Evolutionary conservation across 2,329 filamentous ascomycete genomes (phyloP), one percentile per base, ranked within the genome.

Genomic region (Clonostachys byssicola): DNA sequence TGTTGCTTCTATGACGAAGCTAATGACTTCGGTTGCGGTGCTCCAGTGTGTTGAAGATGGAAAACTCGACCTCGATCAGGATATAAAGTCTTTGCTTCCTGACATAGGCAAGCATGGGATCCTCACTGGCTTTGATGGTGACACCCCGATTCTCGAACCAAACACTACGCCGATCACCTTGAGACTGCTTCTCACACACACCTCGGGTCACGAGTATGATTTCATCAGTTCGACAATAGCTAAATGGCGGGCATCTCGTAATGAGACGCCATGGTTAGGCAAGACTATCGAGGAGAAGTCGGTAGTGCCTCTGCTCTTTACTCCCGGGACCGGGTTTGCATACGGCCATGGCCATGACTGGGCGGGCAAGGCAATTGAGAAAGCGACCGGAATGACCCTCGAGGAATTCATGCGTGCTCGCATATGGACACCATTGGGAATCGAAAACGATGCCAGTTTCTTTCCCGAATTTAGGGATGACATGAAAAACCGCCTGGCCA

Each of bases 301-400:
- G 14, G 36, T n/a, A 13, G 30, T 66, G 58, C 77, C 73, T 1
- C 54, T 75, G 35, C 61, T 63, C 45, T 74, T 74, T 48, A 51
- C 60, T 4, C 72, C 76, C 0, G 77, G 75, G 1, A 61, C 67
- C 4, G 65, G 67, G 7, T 81, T 75, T 75, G 60, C 59, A 33
- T 81, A 80, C 49, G 74, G 77, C 5, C 55, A 63, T 5, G 59
- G 61, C 0, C 48, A 70, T 40, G 76, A 80, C 60, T 79, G 72
- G 66, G 74, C 70, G 1, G 74, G 72, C 4, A 49, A 68, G 6
- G 59, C 70, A 1, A 57, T 80, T 5, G 70, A 76, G 54, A 57
- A 56, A 5, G 41, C 72, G 5, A 70, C 66, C 0, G 64, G 64
- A 7, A 52, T 60, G 45, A 52, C 50, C 1, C 56, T 79, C 4